These are phyloP conservation scores for Odontarrhena argentea DNA, from an alignment of 345 rosid genomes.

Conservation along the genomic window DNA sequence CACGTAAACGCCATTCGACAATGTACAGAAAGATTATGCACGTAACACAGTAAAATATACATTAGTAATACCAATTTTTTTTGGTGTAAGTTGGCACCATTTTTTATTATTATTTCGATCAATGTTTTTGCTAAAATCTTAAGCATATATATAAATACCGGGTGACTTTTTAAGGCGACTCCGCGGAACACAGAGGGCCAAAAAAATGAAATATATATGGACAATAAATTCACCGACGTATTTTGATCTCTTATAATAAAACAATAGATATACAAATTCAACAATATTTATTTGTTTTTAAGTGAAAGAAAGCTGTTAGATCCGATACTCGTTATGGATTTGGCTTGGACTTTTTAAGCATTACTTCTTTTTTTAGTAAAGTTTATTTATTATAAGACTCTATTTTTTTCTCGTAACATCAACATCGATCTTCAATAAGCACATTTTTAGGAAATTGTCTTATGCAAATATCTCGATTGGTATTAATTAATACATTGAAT, in stretches of 20 bases:
- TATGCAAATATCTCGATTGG: constrained; percentile 13
- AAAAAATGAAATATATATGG: too few species aligned
- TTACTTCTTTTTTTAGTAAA: background rate
- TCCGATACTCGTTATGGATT: constrained; percentile 28
- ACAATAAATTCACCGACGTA: constrained; percentile 14
- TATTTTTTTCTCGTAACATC: constrained; percentile 21
- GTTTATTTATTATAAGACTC: background rate
- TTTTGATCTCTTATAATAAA: constrained; percentile 8
- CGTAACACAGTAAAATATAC: too few species aligned
- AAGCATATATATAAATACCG: too few species aligned
- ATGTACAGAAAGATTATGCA: too few species aligned
- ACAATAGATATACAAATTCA: background rate
- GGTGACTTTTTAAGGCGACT: too few species aligned
- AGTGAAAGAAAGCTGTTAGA: constrained; percentile 29
- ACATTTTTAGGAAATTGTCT: background rate
- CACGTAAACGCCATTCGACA: too few species aligned
- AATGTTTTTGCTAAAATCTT: too few species aligned
- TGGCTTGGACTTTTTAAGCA: constrained; percentile 24
- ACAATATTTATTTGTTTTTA: constrained; percentile 15
- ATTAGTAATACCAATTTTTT: too few species aligned
- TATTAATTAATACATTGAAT: constrained; percentile 18
- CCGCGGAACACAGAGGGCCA: too few species aligned
- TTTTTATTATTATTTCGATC: too few species aligned
- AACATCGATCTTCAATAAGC: constrained; percentile 1
- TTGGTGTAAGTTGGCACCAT: too few species aligned